phyloP scores from a whole-genome alignment of 1,284 basidiomycete genomes.

The Omphalotus olearius region DNA sequence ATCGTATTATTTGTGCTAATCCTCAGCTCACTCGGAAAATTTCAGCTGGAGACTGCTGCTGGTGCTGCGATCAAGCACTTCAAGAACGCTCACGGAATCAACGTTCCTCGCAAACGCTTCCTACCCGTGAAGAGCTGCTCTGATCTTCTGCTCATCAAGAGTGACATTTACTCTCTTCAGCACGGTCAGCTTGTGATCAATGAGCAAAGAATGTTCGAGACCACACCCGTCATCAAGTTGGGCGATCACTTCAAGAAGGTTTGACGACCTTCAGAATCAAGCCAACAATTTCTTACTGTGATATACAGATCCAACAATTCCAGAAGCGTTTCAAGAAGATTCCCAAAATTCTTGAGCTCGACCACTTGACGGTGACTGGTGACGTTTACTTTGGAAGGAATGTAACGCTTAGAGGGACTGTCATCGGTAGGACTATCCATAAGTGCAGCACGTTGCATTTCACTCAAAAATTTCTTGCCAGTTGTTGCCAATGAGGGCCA shows the following conservation, averaged over 20 bases:
- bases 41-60: conserved; percentile 95
- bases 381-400: conserved; percentile 90
- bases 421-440: conserved; percentile 51
- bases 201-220: conserved; percentile 86
- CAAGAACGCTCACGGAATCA: conserved; percentile 92
- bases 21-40: conserved; percentile 19
- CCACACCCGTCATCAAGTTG: conserved; percentile 96
- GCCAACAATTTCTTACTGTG: background rate
- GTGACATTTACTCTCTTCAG: conserved; percentile 92
- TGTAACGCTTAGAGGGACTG: conserved; percentile 84
- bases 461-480: conserved; percentile 16
- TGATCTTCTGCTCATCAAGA: conserved; percentile 93
- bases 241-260: conserved; percentile 90
- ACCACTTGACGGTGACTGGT: conserved; percentile 86
- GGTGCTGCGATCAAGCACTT: conserved; percentile 99
- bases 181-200: conserved; percentile 96
- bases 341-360: conserved; percentile 89
- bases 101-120: conserved; percentile 97
- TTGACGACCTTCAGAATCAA: background rate
- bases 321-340: conserved; percentile 98
- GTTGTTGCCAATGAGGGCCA: conserved; percentile 87
- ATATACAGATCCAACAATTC: conserved; percentile 87
- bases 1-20: background rate
- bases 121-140: conserved; percentile 93
- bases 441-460: conserved; percentile 8